Conservation (phyloP, 2,329 filamentous ascomycete species). For the Chalaropsis ovoidea region DNA sequence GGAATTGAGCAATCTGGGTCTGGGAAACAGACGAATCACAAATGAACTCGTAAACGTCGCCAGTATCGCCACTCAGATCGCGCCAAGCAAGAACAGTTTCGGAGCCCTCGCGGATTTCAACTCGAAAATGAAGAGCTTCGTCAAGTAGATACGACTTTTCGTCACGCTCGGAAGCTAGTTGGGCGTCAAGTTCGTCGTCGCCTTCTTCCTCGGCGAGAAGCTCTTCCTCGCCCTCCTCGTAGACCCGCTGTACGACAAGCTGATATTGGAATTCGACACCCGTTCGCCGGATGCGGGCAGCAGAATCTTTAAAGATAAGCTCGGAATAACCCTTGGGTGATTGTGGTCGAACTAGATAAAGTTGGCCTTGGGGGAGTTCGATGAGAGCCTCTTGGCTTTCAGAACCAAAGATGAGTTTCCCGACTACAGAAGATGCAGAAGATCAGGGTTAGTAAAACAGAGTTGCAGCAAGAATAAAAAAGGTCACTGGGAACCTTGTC, state of each 20-base stretch:
- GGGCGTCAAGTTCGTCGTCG: slow-evolving; percentile 66
- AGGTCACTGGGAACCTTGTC: not conserved
- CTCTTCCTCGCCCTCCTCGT: slow-evolving; percentile 95
- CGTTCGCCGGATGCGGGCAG: slow-evolving; percentile 81
- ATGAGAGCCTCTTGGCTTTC: slow-evolving; percentile 84
- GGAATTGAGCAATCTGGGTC: slow-evolving; percentile 67
- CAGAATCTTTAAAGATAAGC: slow-evolving; percentile 96
- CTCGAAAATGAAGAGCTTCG: slow-evolving; percentile 76
- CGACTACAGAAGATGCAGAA: slow-evolving; percentile 45
- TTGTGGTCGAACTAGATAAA: slow-evolving; percentile 89
- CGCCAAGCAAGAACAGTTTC: slow-evolving; percentile 89
- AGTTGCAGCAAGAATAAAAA: slow-evolving; percentile 1
- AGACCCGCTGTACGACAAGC: slow-evolving; percentile 88
- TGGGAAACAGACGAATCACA: slow-evolving; percentile 66
- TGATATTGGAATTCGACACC: slow-evolving; percentile 96
- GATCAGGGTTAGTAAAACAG: slow-evolving; percentile 20
- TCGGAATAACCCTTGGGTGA: slow-evolving; percentile 97
- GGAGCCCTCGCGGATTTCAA: slow-evolving; percentile 66
- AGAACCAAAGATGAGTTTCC: slow-evolving; percentile 84
- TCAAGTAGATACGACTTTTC: slow-evolving; percentile 97
- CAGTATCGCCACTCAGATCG: slow-evolving; percentile 83
- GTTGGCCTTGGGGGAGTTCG: slow-evolving; percentile 88
- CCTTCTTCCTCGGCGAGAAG: slow-evolving; percentile 80
- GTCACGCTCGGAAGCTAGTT: slow-evolving; percentile 72
- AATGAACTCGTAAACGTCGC: slow-evolving; percentile 96